Percentiles rank a stretch among this genome's conserved stretches.
Conservation (phyloP, 768 basidiomycete species). For the Suillus bovinus region DNA sequence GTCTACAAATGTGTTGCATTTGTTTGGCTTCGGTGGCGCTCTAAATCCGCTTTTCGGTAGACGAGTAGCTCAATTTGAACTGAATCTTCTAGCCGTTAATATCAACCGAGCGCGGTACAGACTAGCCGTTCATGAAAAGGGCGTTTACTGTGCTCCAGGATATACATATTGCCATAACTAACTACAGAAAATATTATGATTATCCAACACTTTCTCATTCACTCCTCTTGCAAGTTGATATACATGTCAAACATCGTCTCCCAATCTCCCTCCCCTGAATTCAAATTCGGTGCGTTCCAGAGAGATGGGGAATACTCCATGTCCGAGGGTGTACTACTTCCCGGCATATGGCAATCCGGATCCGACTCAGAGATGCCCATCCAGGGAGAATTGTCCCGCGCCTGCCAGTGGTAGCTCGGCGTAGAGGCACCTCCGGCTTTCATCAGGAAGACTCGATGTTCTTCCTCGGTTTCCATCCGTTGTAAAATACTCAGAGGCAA, state of each 20-base stretch:
- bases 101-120: neutral
- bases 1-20: slow-evolving; percentile 27
- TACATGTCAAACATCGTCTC: slow-evolving; percentile 44
- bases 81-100: neutral
- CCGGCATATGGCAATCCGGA: neutral
- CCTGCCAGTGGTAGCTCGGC: neutral
- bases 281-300: slow-evolving; percentile 6
- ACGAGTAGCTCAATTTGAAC: neutral
- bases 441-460: slow-evolving; percentile 12
- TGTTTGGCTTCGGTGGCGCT: slow-evolving; percentile 38
- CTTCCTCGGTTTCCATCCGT: slow-evolving; percentile 27
- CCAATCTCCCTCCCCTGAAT: slow-evolving; percentile 15
- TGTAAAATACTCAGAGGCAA: slow-evolving; percentile 13
- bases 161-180: slow-evolving; percentile 7
- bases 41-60: slow-evolving; percentile 1
- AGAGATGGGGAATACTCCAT: neutral
- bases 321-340: slow-evolving; percentile 3
- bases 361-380: neutral
- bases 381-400: neutral
- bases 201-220: slow-evolving; percentile 3
- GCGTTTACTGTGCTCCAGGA: slow-evolving; percentile 6
- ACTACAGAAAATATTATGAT: slow-evolving; percentile 1
- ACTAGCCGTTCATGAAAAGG: slow-evolving; percentile 9
- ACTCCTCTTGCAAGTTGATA: slow-evolving; percentile 38
- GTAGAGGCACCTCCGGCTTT: slow-evolving; percentile 6